Base-by-base conservation (phyloP, 2,329 filamentous ascomycete genomes). In the Talaromyces sp. region DNA sequence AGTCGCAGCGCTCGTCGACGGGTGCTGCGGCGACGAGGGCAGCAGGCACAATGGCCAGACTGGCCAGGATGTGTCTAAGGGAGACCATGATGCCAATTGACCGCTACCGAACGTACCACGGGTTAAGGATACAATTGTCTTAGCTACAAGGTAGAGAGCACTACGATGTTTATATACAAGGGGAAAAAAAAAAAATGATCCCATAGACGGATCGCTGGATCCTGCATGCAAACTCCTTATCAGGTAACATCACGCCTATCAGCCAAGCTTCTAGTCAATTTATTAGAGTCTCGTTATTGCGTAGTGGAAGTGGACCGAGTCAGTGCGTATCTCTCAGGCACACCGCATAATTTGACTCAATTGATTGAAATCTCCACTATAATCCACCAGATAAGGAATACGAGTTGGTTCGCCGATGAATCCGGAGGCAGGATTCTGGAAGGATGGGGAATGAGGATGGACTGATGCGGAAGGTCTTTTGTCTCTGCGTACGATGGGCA, bases 1-100 rank as follows among this genome's bases (percentile, higher is more conserved):
- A 60, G 33, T 60, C 58, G 35, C 58, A 54, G 25, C 14, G 48
- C 25, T 61, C 58, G n/a, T 62, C 60, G 18, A 62, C 42, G 5
- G 44, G 44, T n/a, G 44, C 61, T 18, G 54, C 54, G 40, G 28
- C 33, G 12, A 54, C 35, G 44, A 58, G 52, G 16, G 60, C 52
- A 4, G 60, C 48, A 28, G 48, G 48, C 48, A 54, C 48, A 54
- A 54, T 35, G 48, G 48, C 48, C 48, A 54, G n/a, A 14, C 28
- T 9, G 28, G 48, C 48, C 48, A 33, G 28, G 48, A 54, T 12
- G 9, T 54, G 48, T 33, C 28, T 54, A 9, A 54, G 48, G 28
- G 48, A 54, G 48, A 54, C 28, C 48, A 54, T 54, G 33, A 11
- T 48, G 14, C 44, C 44, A 54, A 54, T 54, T 54, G 48, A 33